These are phyloP conservation scores for Arthromyces matolae DNA, from an alignment of 768 basidiomycete genomes.

Conservation along the genomic window DNA sequence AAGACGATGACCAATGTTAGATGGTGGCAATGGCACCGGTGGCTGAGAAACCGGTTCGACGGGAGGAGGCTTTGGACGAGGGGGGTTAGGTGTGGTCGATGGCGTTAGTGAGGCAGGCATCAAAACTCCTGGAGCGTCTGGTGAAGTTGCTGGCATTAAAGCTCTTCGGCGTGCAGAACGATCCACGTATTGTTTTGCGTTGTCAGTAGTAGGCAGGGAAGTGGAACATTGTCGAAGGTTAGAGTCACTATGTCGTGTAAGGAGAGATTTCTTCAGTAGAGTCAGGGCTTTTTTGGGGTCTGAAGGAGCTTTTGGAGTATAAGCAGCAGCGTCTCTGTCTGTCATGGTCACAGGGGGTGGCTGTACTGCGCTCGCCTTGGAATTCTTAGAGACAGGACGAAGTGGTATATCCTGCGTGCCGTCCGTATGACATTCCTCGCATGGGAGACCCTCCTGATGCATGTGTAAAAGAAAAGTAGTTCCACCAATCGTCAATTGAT, in stretches of 20 bases:
- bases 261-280: constrained; percentile 59
- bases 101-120: constrained; percentile 11
- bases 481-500: constrained; percentile 62
- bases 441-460: constrained; percentile 59
- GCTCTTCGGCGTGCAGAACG: constrained; percentile 70
- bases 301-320: constrained; percentile 25
- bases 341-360: constrained; percentile 22
- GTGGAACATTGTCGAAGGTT: constrained; percentile 16
- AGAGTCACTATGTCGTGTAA: constrained; percentile 43
- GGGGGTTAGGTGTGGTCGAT: constrained; percentile 12
- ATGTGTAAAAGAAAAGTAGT: constrained; percentile 71
- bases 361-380: constrained; percentile 23
- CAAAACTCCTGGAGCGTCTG: constrained; percentile 51
- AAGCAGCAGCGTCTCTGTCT: constrained; percentile 23
- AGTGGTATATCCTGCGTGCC: constrained; percentile 57
- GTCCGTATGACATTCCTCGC: constrained; percentile 54
- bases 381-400: constrained; percentile 33
- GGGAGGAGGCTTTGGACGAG: constrained; percentile 22
- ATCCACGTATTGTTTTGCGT: constrained; percentile 47
- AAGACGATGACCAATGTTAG: constrained; percentile 66
- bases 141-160: constrained; percentile 46
- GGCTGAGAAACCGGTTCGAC: constrained; percentile 33
- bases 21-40: constrained; percentile 45
- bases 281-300: constrained; percentile 65
- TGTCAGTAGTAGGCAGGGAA: constrained; percentile 12